Evolutionary conservation across 2,329 filamentous ascomycete species (phyloP).

Genomic region (Claviceps pazoutovae): DNA sequence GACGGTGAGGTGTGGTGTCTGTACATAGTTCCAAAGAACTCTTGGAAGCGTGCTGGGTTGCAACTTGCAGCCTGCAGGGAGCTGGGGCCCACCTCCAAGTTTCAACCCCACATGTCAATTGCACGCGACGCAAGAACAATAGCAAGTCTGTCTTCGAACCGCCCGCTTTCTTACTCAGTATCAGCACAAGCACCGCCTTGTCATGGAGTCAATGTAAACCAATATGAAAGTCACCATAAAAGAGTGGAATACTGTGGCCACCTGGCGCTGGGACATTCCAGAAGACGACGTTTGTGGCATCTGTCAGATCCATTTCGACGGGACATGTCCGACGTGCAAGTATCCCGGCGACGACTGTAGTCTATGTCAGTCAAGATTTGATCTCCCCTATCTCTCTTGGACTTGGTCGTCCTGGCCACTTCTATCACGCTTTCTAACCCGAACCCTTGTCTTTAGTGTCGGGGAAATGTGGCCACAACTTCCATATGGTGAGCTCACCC

Average conservation of each 20-base stretch:
- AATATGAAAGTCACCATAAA: conserved; percentile 90
- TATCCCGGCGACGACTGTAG: conserved; percentile 94
- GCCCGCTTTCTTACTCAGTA: neutral
- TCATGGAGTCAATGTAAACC: neutral
- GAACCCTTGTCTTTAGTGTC: conserved; percentile 47
- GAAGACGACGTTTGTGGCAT: conserved; percentile 98
- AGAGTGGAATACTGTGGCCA: conserved; percentile 85
- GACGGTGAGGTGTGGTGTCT: conserved; percentile 1
- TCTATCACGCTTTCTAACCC: neutral
- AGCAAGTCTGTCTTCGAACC: neutral
- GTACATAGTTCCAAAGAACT: neutral
- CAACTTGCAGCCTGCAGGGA: neutral
- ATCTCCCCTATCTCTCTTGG: neutral
- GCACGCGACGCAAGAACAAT: neutral
- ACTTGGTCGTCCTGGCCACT: neutral
- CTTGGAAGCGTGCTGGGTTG: neutral
- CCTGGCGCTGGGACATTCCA: conserved; percentile 95
- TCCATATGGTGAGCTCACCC: conserved; percentile 64
- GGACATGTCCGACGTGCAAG: conserved; percentile 95
- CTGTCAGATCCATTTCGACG: conserved; percentile 95
- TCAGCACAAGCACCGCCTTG: neutral
- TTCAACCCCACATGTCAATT: conserved; percentile 1
- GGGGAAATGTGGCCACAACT: conserved; percentile 92
- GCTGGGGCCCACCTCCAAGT: neutral
- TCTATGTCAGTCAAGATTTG: conserved; percentile 48